Conservation (phyloP, 192 early-diverging fungal genomes). For the Piromyces sp. region DNA sequence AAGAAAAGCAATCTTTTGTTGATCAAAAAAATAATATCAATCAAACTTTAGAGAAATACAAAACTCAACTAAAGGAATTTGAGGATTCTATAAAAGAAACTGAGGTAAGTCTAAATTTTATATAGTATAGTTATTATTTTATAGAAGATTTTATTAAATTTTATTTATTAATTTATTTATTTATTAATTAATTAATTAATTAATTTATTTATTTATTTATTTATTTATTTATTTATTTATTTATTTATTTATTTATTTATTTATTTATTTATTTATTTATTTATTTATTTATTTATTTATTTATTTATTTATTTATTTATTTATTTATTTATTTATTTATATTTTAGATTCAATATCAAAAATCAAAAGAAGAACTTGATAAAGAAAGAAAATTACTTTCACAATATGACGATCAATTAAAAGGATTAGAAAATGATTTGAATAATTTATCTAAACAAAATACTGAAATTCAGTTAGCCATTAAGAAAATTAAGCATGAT, state of each 20-base stretch:
- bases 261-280: too few relatives aligned
- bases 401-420: conserved; percentile 62
- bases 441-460: conserved; percentile 47
- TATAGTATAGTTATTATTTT: background rate
- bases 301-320: too few relatives aligned
- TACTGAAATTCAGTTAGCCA: conserved; percentile 52
- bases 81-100: conserved; percentile 16
- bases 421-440: conserved; percentile 43
- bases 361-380: conserved; percentile 33
- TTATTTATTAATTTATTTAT: too few relatives aligned
- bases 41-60: conserved; percentile 17
- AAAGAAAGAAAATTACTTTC: conserved; percentile 44
- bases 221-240: too few relatives aligned
- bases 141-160: too few relatives aligned
- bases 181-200: too few relatives aligned
- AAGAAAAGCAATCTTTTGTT: conserved; percentile 16
- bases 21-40: conserved; percentile 25
- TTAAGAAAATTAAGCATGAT: conserved; percentile 66
- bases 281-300: too few relatives aligned
- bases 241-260: too few relatives aligned
- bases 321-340: too few relatives aligned
- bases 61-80: background rate
- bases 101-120: background rate
- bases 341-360: too few relatives aligned
- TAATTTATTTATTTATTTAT: too few relatives aligned